Evolutionary conservation across 1,284 basidiomycete species (phyloP), one percentile per base, ranked within the genome.

Genomic region (Rhodotorula sp.): DNA sequence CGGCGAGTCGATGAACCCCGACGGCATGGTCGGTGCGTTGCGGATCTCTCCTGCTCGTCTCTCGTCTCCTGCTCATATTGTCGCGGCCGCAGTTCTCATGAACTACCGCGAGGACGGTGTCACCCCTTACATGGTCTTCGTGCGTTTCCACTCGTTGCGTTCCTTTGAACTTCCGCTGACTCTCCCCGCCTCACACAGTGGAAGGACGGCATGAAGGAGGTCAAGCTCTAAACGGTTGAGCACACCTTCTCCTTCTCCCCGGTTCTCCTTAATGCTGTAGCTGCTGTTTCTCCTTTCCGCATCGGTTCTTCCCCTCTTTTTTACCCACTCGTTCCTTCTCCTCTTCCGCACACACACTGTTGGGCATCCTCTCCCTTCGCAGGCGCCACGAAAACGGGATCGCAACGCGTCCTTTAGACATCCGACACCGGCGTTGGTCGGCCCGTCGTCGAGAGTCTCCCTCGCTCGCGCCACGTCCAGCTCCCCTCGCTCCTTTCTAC

Each of bases 1-100:
- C 71, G 92, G 91, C 79, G 92, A 92, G 84, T 82, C 77, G 72
- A 92, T 94, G 91, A 87, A 92, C 81, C 84, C 88, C 27, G 89
- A 94, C 46, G 94, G 92, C 73, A 90, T 94, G 90, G 86, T 95
- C 30, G 76, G 90, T 88, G 53, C 85, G 96, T 60, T 36, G 17
- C 27, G 24, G 22, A n/a, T 47, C n/a, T 47, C 6, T 6, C 15
- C 34, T 34, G 1, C 24, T 11, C 22, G 20, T 29, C 2, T 24
- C 13, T 10, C 22, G n/a, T n/a, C 17, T 8, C 4, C 27, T 20
- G 30, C 36, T 51, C 24, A 36, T 30, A 1, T 57, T 13, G 9
- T 13, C 44, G 0, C 27, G 11, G 76, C 6, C 39, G 20, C 57
- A 65, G 90, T 88, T 54, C 85, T 97, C 67, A 87, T 96, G 72